Evolutionary conservation across 805 yeast species (phyloP).

Genomic region (Metschnikowia orientalis): DNA sequence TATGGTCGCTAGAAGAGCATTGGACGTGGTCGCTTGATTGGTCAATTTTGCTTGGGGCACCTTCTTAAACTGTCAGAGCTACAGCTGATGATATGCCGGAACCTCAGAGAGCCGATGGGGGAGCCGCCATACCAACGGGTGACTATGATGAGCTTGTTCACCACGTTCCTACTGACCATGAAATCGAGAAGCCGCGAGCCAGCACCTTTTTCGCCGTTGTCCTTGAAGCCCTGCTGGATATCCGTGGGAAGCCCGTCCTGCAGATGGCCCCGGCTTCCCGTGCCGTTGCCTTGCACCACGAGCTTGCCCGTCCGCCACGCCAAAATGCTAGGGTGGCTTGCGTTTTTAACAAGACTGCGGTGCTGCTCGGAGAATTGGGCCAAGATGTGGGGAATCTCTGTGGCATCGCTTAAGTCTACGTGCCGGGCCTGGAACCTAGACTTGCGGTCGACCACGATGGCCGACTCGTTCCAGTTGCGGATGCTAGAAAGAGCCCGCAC

Average conservation of each 20-base stretch:
- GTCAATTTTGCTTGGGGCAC: no score
- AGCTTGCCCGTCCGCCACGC: conserved; percentile 61
- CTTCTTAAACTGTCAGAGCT: conserved; percentile 46
- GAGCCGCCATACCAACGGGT: conserved; percentile 82
- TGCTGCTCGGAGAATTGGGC: conserved; percentile 40
- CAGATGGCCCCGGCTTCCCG: conserved; percentile 12
- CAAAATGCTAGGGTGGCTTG: conserved; percentile 68
- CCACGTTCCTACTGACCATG: conserved; percentile 44
- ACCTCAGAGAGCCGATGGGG: conserved; percentile 67
- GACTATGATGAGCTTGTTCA: conserved; percentile 61
- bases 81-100: conserved; percentile 58
- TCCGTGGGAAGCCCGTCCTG: no score
- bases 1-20: not conserved
- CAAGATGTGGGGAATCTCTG: conserved; percentile 43
- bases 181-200: conserved; percentile 55
- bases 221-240: conserved; percentile 57
- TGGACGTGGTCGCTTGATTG: not conserved
- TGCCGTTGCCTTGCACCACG: conserved; percentile 1
- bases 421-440: conserved; percentile 68
- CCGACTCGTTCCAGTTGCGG: conserved; percentile 29
- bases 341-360: conserved; percentile 45
- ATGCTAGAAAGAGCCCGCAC: conserved; percentile 9
- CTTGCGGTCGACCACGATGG: conserved; percentile 42
- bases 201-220: conserved; percentile 74
- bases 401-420: conserved; percentile 31